phyloP scores from a whole-genome alignment of 2,329 filamentous ascomycete genomes.

The Aaosphaeria arxii region DNA sequence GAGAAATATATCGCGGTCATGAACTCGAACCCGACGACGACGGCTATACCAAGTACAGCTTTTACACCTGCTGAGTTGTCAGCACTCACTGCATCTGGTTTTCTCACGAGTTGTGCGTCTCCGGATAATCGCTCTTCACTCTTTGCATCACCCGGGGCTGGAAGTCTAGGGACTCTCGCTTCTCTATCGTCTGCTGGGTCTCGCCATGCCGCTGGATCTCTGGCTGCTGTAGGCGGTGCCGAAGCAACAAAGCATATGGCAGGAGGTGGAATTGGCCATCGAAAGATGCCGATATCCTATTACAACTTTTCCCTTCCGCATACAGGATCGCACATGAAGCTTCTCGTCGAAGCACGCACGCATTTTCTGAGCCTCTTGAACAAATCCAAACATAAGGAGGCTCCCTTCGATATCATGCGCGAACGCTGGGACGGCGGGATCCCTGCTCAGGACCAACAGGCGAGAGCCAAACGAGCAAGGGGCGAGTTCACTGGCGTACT shows the following conservation, averaged over 20 bases:
- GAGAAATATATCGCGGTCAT: conserved; percentile 54
- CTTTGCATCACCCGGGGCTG: conserved; percentile 42
- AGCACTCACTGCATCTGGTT: conserved; percentile 62
- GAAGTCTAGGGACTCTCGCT: conserved; percentile 50
- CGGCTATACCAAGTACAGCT: conserved; percentile 38
- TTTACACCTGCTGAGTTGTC: conserved; percentile 52
- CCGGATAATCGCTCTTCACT: conserved; percentile 34
- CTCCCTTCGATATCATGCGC: conserved; percentile 58
- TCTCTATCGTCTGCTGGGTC: conserved; percentile 61
- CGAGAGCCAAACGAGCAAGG: conserved; percentile 50
- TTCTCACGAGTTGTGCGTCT: conserved; percentile 55
- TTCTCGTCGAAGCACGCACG: conserved; percentile 59
- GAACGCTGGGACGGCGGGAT: conserved; percentile 71
- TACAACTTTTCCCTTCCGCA: conserved; percentile 62
- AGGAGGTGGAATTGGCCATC: conserved; percentile 53
- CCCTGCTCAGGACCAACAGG: conserved; percentile 44
- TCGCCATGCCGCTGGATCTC: conserved; percentile 64
- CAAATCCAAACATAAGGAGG: conserved; percentile 59
- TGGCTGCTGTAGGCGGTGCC: conserved; percentile 67
- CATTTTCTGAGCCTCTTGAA: conserved; percentile 62
- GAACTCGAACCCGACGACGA: conserved; percentile 48
- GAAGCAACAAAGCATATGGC: conserved; percentile 65
- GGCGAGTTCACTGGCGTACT: conserved; percentile 58
- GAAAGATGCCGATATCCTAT: conserved; percentile 25
- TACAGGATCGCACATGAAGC: conserved; percentile 65